Conservation (phyloP, 495 filamentous ascomycete species). For the Hyphodiscus hymeniophilus region DNA sequence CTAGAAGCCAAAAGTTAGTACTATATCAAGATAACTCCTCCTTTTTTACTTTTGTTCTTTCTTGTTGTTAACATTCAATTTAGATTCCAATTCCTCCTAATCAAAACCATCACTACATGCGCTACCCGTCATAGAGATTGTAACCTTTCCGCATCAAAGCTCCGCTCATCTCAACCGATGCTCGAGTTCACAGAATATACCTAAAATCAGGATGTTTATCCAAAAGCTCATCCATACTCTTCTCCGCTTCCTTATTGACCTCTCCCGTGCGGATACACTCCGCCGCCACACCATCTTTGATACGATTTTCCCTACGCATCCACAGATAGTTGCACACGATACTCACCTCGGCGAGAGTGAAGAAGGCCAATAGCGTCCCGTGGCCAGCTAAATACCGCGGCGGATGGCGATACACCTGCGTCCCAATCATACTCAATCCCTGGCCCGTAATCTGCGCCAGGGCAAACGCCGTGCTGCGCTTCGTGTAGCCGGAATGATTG, state of each 20-base stretch:
- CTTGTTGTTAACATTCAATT: too few species aligned
- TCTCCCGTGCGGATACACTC: background rate
- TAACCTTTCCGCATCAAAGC: too few species aligned
- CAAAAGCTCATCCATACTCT: background rate
- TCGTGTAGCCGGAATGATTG: constrained; percentile 5
- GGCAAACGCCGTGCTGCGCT: background rate
- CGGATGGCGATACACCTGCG: constrained; percentile 1
- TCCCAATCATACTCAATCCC: background rate
- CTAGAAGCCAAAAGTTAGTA: too few species aligned
- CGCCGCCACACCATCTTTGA: background rate
- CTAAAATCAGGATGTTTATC: background rate
- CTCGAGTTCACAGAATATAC: constrained; percentile 1
- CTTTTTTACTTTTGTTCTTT: too few species aligned
- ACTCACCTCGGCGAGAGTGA: background rate
- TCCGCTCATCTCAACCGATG: too few species aligned
- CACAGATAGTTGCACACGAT: background rate
- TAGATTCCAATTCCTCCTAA: too few species aligned
- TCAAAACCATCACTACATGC: too few species aligned
- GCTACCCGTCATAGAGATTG: too few species aligned
- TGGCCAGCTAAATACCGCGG: background rate
- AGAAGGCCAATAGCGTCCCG: background rate
- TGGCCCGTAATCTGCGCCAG: constrained; percentile 1
- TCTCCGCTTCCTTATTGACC: background rate
- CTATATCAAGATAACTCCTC: too few species aligned
- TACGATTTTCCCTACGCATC: background rate